A percentile compares a stretch with the other conserved stretches of the same genome.
Evolutionary conservation across 2,329 filamentous ascomycete species (phyloP).

Genomic region (Talaromyces sp.): DNA sequence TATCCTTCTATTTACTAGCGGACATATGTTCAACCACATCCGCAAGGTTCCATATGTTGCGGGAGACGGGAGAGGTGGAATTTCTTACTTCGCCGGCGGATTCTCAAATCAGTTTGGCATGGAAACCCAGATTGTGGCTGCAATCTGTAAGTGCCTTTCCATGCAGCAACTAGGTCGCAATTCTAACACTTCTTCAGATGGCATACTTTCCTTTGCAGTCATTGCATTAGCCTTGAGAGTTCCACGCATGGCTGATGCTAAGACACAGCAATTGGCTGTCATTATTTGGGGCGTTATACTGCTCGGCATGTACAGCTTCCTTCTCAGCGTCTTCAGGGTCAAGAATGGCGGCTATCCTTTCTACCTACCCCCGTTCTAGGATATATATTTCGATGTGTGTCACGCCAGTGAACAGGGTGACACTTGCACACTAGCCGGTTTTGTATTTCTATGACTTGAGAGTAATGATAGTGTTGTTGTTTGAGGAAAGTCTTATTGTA

Average conservation of each 20-base stretch:
- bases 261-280: slow-evolving; percentile 75
- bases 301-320: slow-evolving; percentile 84
- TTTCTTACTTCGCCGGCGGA: slow-evolving; percentile 84
- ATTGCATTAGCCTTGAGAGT: slow-evolving; percentile 91
- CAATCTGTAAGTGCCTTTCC: slow-evolving; percentile 69
- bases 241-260: slow-evolving; percentile 76
- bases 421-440: neutral
- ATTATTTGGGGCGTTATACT: slow-evolving; percentile 74
- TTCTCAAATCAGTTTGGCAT: slow-evolving; percentile 93
- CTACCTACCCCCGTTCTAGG: slow-evolving; percentile 80
- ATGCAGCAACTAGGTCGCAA: neutral
- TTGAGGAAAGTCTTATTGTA: neutral
- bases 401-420: slow-evolving; percentile 19
- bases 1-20: slow-evolving; percentile 89
- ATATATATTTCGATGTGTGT: neutral
- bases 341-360: slow-evolving; percentile 97
- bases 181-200: slow-evolving; percentile 51
- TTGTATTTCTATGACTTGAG: slow-evolving; percentile 9
- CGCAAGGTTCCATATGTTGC: slow-evolving; percentile 90
- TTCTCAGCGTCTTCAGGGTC: slow-evolving; percentile 86
- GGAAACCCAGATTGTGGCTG: slow-evolving; percentile 92
- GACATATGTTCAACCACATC: slow-evolving; percentile 99
- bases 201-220: slow-evolving; percentile 78
- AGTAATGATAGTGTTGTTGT: neutral
- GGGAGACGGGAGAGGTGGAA: slow-evolving; percentile 77